Evolutionary conservation across 371 early-diverging fungal species (phyloP).

Genomic region (Mortierella sp.): DNA sequence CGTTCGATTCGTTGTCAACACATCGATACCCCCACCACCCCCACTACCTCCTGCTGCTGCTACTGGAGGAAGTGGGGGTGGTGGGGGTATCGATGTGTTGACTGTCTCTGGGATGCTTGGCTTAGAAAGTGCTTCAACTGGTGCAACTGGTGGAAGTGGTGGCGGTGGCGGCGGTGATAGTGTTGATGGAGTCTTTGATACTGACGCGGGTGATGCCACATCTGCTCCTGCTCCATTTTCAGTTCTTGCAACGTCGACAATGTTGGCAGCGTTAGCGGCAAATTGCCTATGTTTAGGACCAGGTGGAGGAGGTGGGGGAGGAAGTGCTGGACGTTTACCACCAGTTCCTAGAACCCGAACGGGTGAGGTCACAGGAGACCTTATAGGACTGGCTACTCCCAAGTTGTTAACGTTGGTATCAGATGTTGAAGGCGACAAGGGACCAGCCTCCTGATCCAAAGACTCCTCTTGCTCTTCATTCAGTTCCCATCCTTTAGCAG

Average conservation of each 20-base stretch:
- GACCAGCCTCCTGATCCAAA: conserved; percentile 2
- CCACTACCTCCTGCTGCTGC: too few species aligned
- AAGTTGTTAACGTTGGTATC: conserved; percentile 18
- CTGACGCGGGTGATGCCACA: neutral
- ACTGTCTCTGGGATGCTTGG: too few species aligned
- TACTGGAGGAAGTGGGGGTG: too few species aligned
- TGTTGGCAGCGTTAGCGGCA: conserved; percentile 11
- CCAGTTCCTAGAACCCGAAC: conserved; percentile 18
- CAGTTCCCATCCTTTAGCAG: conserved; percentile 51
- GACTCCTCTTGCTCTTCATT: conserved; percentile 49
- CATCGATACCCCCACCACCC: too few species aligned
- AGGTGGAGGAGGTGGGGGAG: conserved; percentile 52
- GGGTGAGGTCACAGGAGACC: conserved; percentile 25
- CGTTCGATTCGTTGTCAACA: too few species aligned
- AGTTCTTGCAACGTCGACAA: neutral
- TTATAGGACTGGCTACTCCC: conserved; percentile 18
- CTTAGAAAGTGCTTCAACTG: too few species aligned
- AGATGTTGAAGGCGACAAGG: conserved; percentile 9
- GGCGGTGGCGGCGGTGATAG: conserved; percentile 4
- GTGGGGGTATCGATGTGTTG: too few species aligned
- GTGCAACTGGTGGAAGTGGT: conserved; percentile 17
- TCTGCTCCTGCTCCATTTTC: neutral
- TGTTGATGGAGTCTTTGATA: neutral
- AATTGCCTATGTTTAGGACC: conserved; percentile 45
- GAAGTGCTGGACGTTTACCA: conserved; percentile 50